These are phyloP conservation scores for Tolypocladium cylindrosporum DNA, from an alignment of 2,329 filamentous ascomycete genomes.

Conservation along the genomic window DNA sequence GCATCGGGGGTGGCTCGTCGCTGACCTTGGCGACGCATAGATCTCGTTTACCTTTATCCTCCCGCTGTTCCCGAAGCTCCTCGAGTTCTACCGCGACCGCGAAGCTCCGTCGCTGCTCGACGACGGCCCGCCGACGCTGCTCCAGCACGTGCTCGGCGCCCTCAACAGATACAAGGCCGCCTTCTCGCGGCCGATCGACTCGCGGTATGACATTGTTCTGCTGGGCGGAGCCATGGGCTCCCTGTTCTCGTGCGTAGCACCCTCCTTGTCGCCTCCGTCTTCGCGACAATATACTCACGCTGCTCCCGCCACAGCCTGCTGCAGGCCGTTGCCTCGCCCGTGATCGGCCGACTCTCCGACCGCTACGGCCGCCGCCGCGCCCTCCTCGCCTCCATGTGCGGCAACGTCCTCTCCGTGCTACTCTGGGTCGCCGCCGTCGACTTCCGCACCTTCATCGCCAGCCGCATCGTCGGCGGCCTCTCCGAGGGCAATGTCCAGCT, in stretches of 20 bases:
- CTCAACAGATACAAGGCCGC: constrained; percentile 92
- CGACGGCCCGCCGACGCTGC: constrained; percentile 50
- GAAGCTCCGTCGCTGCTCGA: constrained; percentile 47
- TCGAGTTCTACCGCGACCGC: constrained; percentile 89
- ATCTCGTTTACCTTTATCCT: constrained; percentile 98
- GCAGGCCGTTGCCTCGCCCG: constrained; percentile 82
- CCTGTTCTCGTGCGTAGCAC: constrained; percentile 56
- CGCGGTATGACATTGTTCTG: constrained; percentile 92
- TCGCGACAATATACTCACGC: not conserved
- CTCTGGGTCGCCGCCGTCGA: constrained; percentile 91
- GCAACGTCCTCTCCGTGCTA: constrained; percentile 86
- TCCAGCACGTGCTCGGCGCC: constrained; percentile 69
- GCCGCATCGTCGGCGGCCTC: constrained; percentile 79
- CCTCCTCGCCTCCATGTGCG: constrained; percentile 81
- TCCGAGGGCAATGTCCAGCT: constrained; percentile 97
- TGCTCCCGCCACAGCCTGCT: constrained; percentile 52
- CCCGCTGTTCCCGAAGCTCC: constrained; percentile 86
- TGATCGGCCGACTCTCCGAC: constrained; percentile 86
- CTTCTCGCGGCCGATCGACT: constrained; percentile 87
- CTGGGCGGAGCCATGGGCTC: constrained; percentile 89
- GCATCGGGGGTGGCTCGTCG: not conserved
- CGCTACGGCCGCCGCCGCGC: constrained; percentile 78
- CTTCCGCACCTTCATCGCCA: constrained; percentile 93
- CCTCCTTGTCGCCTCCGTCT: not conserved
- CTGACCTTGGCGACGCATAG: constrained; percentile 31